Evolutionary conservation across 2,329 filamentous ascomycete species (phyloP), one percentile per base, ranked within the genome.

Genomic region (Sporothrix variecibatus): DNA sequence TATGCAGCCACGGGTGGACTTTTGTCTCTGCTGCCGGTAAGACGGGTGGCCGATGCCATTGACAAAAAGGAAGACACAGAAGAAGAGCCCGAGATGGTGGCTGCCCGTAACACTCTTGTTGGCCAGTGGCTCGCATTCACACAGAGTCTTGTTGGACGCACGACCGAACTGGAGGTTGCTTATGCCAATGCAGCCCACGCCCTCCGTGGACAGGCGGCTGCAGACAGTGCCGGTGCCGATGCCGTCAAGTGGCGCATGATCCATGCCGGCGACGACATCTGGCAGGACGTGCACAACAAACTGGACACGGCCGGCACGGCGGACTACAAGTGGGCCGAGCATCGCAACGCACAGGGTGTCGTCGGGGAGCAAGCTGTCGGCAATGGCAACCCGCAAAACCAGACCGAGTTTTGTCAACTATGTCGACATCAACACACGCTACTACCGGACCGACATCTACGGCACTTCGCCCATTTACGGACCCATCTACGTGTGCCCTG

Each of bases 111-210:
- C 74, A 86, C 85, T 7, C 80, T 90, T 23, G 80, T 91, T 3
- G 89, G 89, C 12, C 88, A 90, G 79, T 86, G 86, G 84, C 85
- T 91, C 8, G 79, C 86, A 31, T 87, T 86, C 77, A 85, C 85
- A 3, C 87, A 89, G 78, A 83, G 86, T 73, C 85, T 90, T 15
- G 82, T 87, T 17, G 82, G 80, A 7, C 87, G 88, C 56, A 85
- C 87, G 81, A 88, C 89, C 78, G 87, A 90, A 76, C 85, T 90
- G 2, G 88, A 90, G 78, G 84, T 86, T 15, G 79, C 81, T 23
- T 86, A 89, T 75, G 86, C 82, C 74, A 87, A 87, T 75, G 81
- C 85, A 0, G 80, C 87, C 31, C 87, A 89, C 75, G 79, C 84
- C 0, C 82, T 90, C 1, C 82, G 82, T 0, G 83, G 84, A 38